phyloP scores from a whole-genome alignment of 2,329 filamentous ascomycete genomes.

The Dendrostoma leiphaemia region DNA sequence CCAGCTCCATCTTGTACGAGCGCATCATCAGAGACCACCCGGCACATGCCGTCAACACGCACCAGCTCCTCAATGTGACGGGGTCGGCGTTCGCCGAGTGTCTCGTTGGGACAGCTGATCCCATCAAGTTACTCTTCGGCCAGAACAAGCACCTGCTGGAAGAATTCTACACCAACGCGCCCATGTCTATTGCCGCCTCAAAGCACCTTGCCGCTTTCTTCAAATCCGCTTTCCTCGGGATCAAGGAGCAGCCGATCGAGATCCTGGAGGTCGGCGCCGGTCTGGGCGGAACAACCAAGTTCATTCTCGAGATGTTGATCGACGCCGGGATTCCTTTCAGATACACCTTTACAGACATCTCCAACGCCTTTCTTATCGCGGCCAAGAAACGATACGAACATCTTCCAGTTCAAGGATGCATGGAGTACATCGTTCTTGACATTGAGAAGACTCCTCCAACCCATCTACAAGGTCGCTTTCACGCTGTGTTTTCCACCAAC shows the following conservation, averaged over 20 bases:
- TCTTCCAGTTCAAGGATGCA: constrained; percentile 6
- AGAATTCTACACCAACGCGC: constrained; percentile 33
- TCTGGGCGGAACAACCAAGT: constrained; percentile 38
- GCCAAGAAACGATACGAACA: constrained; percentile 19
- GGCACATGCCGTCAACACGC: constrained; percentile 28
- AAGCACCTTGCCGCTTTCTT: constrained; percentile 18
- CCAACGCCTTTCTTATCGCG: constrained; percentile 27
- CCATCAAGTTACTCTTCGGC: constrained; percentile 37
- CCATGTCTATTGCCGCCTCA: constrained; percentile 23
- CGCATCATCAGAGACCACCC: constrained; percentile 21
- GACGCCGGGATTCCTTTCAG: constrained; percentile 24
- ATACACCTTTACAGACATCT: constrained; percentile 44
- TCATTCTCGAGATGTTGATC: constrained; percentile 27
- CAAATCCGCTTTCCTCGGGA: not conserved
- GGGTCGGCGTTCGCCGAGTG: constrained; percentile 35
- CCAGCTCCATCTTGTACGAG: constrained; percentile 13
- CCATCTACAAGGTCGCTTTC: constrained; percentile 20
- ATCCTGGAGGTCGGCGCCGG: constrained; percentile 44
- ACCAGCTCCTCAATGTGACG: constrained; percentile 29
- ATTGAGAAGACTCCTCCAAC: no score
- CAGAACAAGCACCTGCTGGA: constrained; percentile 27
- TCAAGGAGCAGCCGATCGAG: constrained; percentile 21
- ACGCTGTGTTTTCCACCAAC: constrained; percentile 34
- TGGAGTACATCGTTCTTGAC: constrained; percentile 28
- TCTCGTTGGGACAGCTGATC: constrained; percentile 34